Percentiles rank a stretch among this genome's conserved stretches.
Evolutionary conservation across 192 early-diverging fungal species (phyloP).

Genomic region (Coemansia sp.): DNA sequence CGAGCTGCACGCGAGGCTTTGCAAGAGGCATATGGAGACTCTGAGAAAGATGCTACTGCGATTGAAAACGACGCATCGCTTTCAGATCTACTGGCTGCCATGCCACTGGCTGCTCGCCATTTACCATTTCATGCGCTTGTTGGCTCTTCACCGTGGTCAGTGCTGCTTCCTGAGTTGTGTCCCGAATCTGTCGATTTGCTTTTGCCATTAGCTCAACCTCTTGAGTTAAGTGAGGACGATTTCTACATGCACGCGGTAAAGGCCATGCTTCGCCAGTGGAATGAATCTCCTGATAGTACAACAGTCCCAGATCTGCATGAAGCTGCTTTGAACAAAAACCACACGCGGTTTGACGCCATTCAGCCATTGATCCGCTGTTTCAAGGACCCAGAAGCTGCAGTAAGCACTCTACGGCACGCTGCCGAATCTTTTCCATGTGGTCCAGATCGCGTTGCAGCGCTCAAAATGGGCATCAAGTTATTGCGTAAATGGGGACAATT

Average conservation of each 20-base stretch:
- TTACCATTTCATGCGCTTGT: conserved; percentile 65
- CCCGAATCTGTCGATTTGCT: conserved; percentile 56
- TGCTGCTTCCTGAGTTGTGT: conserved; percentile 56
- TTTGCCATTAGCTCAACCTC: conserved; percentile 55
- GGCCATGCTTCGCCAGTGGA: conserved; percentile 47
- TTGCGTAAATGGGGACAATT: conserved; percentile 46
- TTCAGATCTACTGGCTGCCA: conserved; percentile 19
- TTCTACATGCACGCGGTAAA: conserved; percentile 66
- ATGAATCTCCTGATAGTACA: neutral
- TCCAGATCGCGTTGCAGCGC: conserved; percentile 60
- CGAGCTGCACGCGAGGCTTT: conserved; percentile 12
- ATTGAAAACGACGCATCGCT: conserved; percentile 1
- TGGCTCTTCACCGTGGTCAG: conserved; percentile 45
- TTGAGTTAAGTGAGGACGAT: conserved; percentile 58
- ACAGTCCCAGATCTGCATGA: neutral
- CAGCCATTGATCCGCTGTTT: conserved; percentile 58
- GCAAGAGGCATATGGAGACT: conserved; percentile 3
- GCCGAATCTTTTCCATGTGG: conserved; percentile 61
- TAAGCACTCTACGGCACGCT: conserved; percentile 56
- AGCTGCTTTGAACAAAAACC: conserved; percentile 22
- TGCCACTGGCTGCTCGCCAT: conserved; percentile 43
- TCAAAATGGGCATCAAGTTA: conserved; percentile 57
- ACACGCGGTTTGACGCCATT: conserved; percentile 52
- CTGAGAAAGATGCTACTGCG: neutral
- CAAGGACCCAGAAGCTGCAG: conserved; percentile 51